Evolutionary conservation across 768 basidiomycete species (phyloP).

Genomic region (Termitomyces sp.): DNA sequence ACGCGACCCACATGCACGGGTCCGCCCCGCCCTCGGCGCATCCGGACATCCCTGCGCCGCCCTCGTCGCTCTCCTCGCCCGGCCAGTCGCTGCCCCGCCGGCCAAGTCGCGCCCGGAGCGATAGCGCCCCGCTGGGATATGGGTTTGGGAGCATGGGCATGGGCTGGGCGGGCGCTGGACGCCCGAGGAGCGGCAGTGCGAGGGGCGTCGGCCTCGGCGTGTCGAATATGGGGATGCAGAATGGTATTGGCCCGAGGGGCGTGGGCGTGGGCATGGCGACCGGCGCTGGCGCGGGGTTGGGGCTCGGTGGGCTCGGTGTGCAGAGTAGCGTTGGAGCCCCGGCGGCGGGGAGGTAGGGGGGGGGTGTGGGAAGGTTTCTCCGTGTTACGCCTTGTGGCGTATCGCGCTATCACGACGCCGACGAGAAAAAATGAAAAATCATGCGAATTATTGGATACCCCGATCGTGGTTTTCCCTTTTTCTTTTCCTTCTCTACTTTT

Average conservation of each 20-base stretch:
- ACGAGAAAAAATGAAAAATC: not conserved
- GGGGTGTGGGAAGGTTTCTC: too few species aligned
- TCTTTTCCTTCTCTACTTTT: too few species aligned
- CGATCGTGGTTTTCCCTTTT: not conserved
- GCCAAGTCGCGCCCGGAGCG: constrained; percentile 56
- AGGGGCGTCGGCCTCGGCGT: constrained; percentile 17
- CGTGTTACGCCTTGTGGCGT: too few species aligned
- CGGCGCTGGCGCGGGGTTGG: not conserved
- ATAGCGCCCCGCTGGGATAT: constrained; percentile 63
- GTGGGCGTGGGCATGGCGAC: not conserved
- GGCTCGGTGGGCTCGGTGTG: not conserved
- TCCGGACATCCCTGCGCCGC: constrained; percentile 14
- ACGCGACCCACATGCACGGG: constrained; percentile 5
- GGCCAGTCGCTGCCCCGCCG: not conserved
- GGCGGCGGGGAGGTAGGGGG: not conserved
- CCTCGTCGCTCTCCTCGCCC: constrained; percentile 21
- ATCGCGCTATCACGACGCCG: not conserved
- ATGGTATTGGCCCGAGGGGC: constrained; percentile 10
- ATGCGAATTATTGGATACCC: not conserved
- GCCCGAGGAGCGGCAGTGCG: constrained; percentile 48
- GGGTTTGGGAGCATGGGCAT: constrained; percentile 4
- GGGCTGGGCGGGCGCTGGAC: constrained; percentile 3
- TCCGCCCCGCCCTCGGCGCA: constrained; percentile 19
- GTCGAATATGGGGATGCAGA: constrained; percentile 28
- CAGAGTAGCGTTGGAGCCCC: not conserved